phyloP scores from a whole-genome alignment of 306 rosid species.

The Corylus heterophylla region DNA sequence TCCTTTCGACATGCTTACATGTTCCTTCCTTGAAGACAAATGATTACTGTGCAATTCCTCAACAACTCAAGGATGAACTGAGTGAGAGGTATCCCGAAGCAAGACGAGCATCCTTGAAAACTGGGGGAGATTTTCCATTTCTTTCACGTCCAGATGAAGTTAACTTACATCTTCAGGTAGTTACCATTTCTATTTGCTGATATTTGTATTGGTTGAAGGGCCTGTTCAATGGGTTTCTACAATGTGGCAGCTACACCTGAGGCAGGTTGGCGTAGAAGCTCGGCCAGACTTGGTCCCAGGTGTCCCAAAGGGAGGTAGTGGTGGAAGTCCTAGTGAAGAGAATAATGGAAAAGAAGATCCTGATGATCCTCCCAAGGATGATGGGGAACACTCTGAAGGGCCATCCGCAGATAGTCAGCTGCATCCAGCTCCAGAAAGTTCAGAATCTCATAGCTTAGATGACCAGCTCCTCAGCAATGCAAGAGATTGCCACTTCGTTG shows the following conservation, averaged over 20 bases:
- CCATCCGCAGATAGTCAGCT: conserved; percentile 50
- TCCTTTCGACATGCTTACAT: conserved; percentile 7
- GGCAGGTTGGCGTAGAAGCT: conserved; percentile 96
- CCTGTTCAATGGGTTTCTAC: conserved; percentile 23
- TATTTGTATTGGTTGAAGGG: conserved; percentile 9
- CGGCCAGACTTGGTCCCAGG: conserved; percentile 68
- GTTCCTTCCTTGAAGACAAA: conserved; percentile 66
- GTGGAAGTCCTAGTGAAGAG: conserved; percentile 66
- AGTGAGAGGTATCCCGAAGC: conserved; percentile 89
- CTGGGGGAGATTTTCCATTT: conserved; percentile 96
- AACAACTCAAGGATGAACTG: conserved; percentile 83
- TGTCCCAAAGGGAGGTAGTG: conserved; percentile 59
- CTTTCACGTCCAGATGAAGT: conserved; percentile 99
- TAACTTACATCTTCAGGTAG: conserved; percentile 95
- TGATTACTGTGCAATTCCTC: conserved; percentile 95
- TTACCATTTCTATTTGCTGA: conserved; percentile 13
- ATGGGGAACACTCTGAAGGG: conserved; percentile 39
- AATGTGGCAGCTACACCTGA: conserved; percentile 66
- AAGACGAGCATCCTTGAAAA: conserved; percentile 81
- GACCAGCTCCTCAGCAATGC: conserved; percentile 49
- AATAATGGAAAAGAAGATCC: conserved; percentile 49
- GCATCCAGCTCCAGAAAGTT: conserved; percentile 58
- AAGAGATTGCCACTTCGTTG: conserved; percentile 29
- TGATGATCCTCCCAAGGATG: conserved; percentile 57
- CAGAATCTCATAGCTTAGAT: conserved; percentile 59